Base-by-base conservation (phyloP, 495 filamentous ascomycete genomes). In the Pyronema omphalodes region DNA sequence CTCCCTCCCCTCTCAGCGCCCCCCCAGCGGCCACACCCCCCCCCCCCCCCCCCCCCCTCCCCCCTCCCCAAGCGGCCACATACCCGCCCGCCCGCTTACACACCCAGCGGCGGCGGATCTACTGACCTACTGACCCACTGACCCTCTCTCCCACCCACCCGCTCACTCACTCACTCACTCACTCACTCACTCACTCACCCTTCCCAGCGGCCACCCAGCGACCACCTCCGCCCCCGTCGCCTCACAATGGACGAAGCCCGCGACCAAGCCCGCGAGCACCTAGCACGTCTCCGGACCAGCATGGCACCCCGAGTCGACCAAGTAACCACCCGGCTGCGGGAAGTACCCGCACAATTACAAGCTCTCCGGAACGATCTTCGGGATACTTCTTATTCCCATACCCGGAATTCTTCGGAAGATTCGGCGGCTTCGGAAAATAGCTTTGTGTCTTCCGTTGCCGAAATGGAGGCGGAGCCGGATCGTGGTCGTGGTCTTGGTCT, bases 121-220 rank as follows among this genome's bases (percentile, higher is more conserved):
- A n/a, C n/a, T n/a, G n/a, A n/a, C n/a, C n/a, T n/a, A n/a, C n/a
- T n/a, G n/a, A n/a, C 12, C n/a, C 6, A n/a, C 9, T 5, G 17
- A 40, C n/a, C n/a, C 8, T 40, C 37, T 7, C 37, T 1, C 44
- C 39, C 39, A 54, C 52, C 8, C 14, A 37, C 52, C 18, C 52
- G n/a, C n/a, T n/a, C n/a, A n/a, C n/a, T n/a, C n/a, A n/a, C n/a
- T n/a, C n/a, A n/a, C 12, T 12, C 6, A n/a, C 9, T 5, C 19
- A 40, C n/a, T 40, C 8, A 8, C 37, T 7, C 37, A 3, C 44
- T 6, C 39, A 54, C 52, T 4, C 14, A 37, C 52, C 18, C 52
- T n/a, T n/a, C n/a, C n/a, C n/a, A n/a, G n/a, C n/a, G n/a, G n/a
- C 41, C 61, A 67, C 8, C 70, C 69, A 33, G 57, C 57, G 9